phyloP scores from a whole-genome alignment of 2,329 filamentous ascomycete species.

The Alternaria conjuncta region DNA sequence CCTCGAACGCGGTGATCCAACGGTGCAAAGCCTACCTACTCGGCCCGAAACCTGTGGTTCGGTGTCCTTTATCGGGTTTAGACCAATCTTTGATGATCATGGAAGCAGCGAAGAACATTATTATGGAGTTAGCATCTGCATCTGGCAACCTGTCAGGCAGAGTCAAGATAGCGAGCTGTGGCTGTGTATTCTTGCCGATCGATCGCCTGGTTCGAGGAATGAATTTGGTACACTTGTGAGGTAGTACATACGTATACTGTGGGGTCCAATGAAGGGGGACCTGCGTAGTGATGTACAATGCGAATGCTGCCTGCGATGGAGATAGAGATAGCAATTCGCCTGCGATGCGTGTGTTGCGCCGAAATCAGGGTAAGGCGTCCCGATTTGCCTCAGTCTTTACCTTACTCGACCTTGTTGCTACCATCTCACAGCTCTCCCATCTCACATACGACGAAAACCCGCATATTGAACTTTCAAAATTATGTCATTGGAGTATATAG shows the following conservation, averaged over 20 bases:
- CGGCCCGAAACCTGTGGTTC: not conserved
- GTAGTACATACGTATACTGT: not conserved
- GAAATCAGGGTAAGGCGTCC: not conserved
- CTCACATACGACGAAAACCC: not conserved
- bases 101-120: not conserved
- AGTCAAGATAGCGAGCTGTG: not conserved
- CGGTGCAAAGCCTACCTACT: not conserved
- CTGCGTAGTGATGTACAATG: not conserved
- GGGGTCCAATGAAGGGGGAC: not conserved
- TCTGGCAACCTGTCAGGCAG: not conserved
- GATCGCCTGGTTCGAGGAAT: not conserved
- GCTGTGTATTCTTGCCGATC: not conserved
- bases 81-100: not conserved
- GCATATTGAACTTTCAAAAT: not conserved
- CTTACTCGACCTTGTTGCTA: too few species aligned
- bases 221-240: not conserved
- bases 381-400: not conserved
- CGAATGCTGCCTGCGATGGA: not conserved
- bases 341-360: not conserved
- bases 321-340: not conserved
- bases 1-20: too few species aligned
- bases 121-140: not conserved
- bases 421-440: not conserved
- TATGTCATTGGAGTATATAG: constrained; percentile 4
- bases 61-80: not conserved